Base-by-base conservation (phyloP, 2,329 filamentous ascomycete species). In the Microdochium nivale region DNA sequence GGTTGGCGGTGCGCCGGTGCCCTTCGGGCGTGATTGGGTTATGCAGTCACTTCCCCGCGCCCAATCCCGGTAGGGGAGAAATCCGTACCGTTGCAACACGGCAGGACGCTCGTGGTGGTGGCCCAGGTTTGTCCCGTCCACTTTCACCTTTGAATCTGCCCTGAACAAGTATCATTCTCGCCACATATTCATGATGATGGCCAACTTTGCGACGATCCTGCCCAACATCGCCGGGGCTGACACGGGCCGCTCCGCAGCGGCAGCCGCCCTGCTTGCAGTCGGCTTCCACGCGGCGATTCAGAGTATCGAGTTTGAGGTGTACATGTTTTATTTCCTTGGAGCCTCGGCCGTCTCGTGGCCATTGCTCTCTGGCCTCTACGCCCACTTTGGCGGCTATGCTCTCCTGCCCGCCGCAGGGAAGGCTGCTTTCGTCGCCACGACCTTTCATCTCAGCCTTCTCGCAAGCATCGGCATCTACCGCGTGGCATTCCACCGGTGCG, bases 401-500 rank as follows among this genome's bases (percentile, higher is more conserved):
- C 16, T 19, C 9, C n/a, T 24, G 3, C 16, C 9, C 7, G 40
- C 13, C 7, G 9, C 9, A 7, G 40, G 40, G 3, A 44, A 24
- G 19, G n/a, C 40, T 7, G 40, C 21, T 11, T 19, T 56, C 4
- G 30, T 52, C 11, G 48, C 25, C 9, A 46, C 27, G 1, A 48
- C 49, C 13, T 57, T 61, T 49, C 54, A 56, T 19, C 8, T 10
- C 5, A 54, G 58, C 1, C 49, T 63, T 14, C 55, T 60, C 52
- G 43, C 58, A n/a, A 70, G 65, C 44, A 62, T 71, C n/a, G 11
- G 63, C 9, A 52, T 65, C 24, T 72, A 70, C 51, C 63, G 70
- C 16, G 48, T 68, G 10, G 65, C 61, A 25, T 64, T 72, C 47
- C 72, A 75, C 52, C 67, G 70, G 8, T 59, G 74, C 0, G 61